A percentile compares a stretch with the other conserved stretches of the same genome.
phyloP scores from a whole-genome alignment of 768 basidiomycete genomes.

The Boletellus ananas region DNA sequence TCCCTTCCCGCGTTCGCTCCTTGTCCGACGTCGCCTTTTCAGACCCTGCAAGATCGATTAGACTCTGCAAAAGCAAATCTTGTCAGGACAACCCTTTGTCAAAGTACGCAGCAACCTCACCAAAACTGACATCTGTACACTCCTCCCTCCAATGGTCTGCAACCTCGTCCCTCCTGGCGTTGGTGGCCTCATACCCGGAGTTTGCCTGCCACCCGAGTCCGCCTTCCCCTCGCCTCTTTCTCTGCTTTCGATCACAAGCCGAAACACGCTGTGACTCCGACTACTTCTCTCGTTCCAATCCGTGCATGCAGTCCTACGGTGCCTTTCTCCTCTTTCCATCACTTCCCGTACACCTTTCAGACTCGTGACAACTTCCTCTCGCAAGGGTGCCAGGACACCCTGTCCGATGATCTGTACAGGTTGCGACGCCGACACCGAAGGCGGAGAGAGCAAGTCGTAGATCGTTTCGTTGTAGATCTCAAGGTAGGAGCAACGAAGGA shows the following conservation, averaged over 20 bases:
- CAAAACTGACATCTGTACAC: constrained; percentile 73
- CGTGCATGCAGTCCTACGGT: constrained; percentile 89
- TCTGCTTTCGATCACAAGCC: constrained; percentile 87
- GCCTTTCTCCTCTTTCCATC: constrained; percentile 78
- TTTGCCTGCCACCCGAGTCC: constrained; percentile 42
- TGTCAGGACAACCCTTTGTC: neutral
- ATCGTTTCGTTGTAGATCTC: constrained; percentile 97
- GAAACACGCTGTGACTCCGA: constrained; percentile 90
- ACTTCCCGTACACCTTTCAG: constrained; percentile 83
- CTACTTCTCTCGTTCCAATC: constrained; percentile 98
- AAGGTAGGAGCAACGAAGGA: constrained; percentile 93
- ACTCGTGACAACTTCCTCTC: constrained; percentile 93
- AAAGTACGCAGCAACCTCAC: constrained; percentile 33
- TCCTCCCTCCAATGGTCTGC: constrained; percentile 75
- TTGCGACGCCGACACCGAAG: constrained; percentile 46
- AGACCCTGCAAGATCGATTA: constrained; percentile 95
- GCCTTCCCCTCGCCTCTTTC: constrained; percentile 54
- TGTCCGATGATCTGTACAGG: constrained; percentile 75
- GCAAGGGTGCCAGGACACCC: constrained; percentile 66
- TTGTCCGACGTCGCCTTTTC: constrained; percentile 96
- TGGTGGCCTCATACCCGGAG: constrained; percentile 48
- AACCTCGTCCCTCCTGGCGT: constrained; percentile 61
- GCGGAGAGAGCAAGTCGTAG: constrained; percentile 79
- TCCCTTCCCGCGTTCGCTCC: constrained; percentile 92
- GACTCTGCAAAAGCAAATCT: constrained; percentile 46